Percentiles rank a stretch among this genome's conserved stretches.
These are phyloP conservation scores for Colletotrichum noveboracense DNA, from an alignment of 2,329 filamentous ascomycete genomes.

Conservation along the genomic window DNA sequence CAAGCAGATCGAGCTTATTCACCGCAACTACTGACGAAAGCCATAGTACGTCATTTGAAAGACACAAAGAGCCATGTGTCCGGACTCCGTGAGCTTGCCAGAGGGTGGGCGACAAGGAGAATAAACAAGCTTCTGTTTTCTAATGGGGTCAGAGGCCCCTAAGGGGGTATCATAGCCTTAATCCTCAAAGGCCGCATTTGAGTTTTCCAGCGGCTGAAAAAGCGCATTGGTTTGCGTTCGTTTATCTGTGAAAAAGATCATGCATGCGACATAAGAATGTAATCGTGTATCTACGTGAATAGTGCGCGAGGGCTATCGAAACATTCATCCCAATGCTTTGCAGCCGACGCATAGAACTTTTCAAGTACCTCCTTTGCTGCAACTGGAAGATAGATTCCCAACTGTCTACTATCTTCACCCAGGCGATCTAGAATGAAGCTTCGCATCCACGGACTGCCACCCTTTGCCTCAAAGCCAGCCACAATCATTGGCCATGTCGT, in stretches of 20 bases:
- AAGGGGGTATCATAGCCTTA: too few relatives aligned
- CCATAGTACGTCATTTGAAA: background rate
- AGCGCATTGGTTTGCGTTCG: too few relatives aligned
- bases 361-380: background rate
- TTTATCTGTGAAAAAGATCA: too few relatives aligned
- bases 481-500: constrained; percentile 5
- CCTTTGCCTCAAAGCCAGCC: constrained; percentile 4
- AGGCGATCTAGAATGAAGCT: background rate
- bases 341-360: background rate
- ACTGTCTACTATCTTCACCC: background rate
- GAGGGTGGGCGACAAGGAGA: too few relatives aligned
- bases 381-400: constrained; percentile 3
- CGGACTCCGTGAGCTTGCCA: too few relatives aligned
- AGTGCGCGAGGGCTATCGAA: constrained; percentile 2
- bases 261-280: too few relatives aligned
- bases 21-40: background rate
- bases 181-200: too few relatives aligned
- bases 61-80: too few relatives aligned
- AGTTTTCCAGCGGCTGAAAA: too few relatives aligned
- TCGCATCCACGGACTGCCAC: background rate
- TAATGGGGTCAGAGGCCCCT: too few relatives aligned
- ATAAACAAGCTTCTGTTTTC: too few relatives aligned
- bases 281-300: background rate
- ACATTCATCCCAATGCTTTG: constrained; percentile 1
- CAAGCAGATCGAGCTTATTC: too few relatives aligned